A percentile compares a stretch with the other conserved stretches of the same genome.
These are phyloP conservation scores for Nyssa sinensis DNA, from an alignment of 148 eudicot species.

Conservation along the genomic window DNA sequence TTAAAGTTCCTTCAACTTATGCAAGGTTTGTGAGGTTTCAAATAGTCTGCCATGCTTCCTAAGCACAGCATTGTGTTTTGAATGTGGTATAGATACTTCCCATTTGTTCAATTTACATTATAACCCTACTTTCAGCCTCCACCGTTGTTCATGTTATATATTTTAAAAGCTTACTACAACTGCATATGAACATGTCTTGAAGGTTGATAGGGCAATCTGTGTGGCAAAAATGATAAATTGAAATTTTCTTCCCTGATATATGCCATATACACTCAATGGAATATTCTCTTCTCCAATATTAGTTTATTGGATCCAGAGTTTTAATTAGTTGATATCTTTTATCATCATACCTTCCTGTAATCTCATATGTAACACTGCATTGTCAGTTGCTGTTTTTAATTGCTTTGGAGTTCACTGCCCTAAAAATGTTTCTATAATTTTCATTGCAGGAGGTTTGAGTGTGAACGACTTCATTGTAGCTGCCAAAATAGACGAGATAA, in stretches of 20 bases:
- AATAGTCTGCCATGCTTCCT: background rate
- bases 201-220: background rate
- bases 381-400: background rate
- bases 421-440: background rate
- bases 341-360: background rate
- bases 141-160: background rate
- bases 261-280: background rate
- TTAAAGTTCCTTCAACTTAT: background rate
- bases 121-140: background rate
- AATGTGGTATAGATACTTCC: background rate
- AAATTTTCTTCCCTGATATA: background rate
- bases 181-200: background rate
- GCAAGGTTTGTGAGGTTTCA: background rate
- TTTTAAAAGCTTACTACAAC: background rate
- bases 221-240: background rate
- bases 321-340: too few species aligned
- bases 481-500: conserved; percentile 77
- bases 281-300: too few species aligned
- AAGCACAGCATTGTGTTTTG: background rate
- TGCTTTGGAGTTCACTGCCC: background rate
- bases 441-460: conserved; percentile 73
- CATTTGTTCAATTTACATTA: background rate
- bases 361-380: background rate
- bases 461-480: conserved; percentile 93
- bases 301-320: background rate